These are phyloP conservation scores for Xylaria curta DNA, from an alignment of 495 filamentous ascomycete genomes.

Conservation along the genomic window DNA sequence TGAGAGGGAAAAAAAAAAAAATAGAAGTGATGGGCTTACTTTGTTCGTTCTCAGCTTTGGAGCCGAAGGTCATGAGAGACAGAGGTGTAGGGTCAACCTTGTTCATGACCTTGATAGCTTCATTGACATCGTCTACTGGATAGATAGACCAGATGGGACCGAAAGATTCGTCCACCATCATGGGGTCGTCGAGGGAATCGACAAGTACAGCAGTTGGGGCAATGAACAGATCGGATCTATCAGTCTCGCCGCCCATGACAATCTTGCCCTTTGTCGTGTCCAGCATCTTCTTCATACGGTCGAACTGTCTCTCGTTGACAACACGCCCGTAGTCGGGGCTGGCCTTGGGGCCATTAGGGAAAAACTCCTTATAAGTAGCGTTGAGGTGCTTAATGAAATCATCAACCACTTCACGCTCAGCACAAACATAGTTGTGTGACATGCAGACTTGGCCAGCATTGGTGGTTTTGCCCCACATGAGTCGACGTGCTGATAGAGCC, in stretches of 20 bases:
- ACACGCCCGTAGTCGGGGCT: constrained; percentile 80
- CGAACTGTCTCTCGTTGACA: constrained; percentile 77
- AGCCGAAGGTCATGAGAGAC: constrained; percentile 83
- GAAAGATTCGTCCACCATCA: constrained; percentile 84
- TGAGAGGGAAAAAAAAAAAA: too few relatives aligned
- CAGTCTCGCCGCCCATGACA: constrained; percentile 80
- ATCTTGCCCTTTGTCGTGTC: constrained; percentile 84
- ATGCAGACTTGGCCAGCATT: constrained; percentile 92
- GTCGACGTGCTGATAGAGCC: constrained; percentile 77
- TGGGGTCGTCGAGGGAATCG: constrained; percentile 72
- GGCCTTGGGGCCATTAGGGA: constrained; percentile 77
- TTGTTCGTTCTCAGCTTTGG: constrained; percentile 72
- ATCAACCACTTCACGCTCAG: constrained; percentile 74
- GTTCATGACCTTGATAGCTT: constrained; percentile 80
- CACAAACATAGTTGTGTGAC: constrained; percentile 84
- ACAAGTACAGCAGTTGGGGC: constrained; percentile 85
- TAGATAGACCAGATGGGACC: constrained; percentile 86
- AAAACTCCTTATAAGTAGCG: constrained; percentile 76
- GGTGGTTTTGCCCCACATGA: constrained; percentile 84
- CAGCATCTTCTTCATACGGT: constrained; percentile 86
- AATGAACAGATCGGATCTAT: constrained; percentile 79
- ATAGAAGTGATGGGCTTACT: constrained; percentile 45
- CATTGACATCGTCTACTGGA: constrained; percentile 74
- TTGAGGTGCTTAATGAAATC: constrained; percentile 78
- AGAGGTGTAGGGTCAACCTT: constrained; percentile 80